Conservation (phyloP, 768 basidiomycete species). For the Sporobolomyces pararoseus region DNA sequence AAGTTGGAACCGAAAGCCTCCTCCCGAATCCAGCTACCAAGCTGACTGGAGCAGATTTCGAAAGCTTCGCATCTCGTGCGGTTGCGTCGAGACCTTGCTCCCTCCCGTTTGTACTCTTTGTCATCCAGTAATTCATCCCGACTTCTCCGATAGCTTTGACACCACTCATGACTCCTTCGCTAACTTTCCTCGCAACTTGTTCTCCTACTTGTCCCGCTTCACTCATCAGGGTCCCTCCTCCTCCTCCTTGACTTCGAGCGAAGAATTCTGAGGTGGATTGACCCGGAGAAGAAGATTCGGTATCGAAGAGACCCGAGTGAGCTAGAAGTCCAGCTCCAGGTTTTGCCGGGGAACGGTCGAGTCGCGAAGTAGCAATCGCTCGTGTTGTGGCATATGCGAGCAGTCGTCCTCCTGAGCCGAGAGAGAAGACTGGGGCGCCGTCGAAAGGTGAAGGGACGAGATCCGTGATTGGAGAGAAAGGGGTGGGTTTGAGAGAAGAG, state of each 20-base stretch:
- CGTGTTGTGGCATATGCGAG: constrained; percentile 32
- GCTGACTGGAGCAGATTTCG: constrained; percentile 37
- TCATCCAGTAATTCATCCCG: constrained; percentile 24
- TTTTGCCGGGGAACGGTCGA: constrained; percentile 19
- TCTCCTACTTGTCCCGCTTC: constrained; percentile 27
- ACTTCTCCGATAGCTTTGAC: constrained; percentile 37
- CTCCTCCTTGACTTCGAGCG: neutral
- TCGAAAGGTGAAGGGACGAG: constrained; percentile 23
- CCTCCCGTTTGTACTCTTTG: neutral
- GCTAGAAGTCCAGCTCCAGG: constrained; percentile 27
- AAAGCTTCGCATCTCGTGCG: constrained; percentile 1
- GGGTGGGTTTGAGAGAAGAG: neutral
- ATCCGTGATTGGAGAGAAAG: constrained; percentile 30
- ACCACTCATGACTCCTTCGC: constrained; percentile 38
- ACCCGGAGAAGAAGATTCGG: neutral
- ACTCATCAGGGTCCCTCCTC: constrained; percentile 3
- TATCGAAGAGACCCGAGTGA: constrained; percentile 28
- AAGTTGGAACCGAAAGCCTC: neutral
- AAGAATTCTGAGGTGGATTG: no score
- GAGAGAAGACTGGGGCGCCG: constrained; percentile 31
- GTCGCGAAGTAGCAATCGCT: neutral
- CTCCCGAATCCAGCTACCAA: constrained; percentile 9
- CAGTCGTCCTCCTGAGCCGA: constrained; percentile 30
- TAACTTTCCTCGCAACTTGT: constrained; percentile 32
- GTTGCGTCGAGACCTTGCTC: no score